Conservation (phyloP, 441 rosid genomes). For the Adansonia madagascariensis region DNA sequence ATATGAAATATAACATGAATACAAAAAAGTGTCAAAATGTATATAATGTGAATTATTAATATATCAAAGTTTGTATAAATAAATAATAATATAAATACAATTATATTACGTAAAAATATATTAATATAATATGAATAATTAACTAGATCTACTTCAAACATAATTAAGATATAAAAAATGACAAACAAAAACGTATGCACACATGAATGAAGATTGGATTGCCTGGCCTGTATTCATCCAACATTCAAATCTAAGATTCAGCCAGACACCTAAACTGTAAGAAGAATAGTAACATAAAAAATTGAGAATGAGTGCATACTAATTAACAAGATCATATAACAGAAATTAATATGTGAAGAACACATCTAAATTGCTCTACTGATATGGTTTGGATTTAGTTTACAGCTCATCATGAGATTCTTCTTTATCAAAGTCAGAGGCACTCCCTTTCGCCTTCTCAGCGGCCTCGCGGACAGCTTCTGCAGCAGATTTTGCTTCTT, state of each 20-base stretch:
- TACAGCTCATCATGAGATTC: conserved; percentile 41
- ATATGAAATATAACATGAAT: too few relatives aligned
- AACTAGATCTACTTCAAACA: too few relatives aligned
- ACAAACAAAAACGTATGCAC: too few relatives aligned
- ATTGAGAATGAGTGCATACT: background rate
- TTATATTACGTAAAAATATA: too few relatives aligned
- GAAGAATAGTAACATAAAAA: background rate
- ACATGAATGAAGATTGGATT: too few relatives aligned
- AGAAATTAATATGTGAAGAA: background rate
- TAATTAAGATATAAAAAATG: too few relatives aligned
- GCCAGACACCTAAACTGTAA: background rate
- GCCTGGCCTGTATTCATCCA: too few relatives aligned
- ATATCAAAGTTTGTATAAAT: too few relatives aligned
- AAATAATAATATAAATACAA: too few relatives aligned
- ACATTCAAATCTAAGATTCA: background rate
- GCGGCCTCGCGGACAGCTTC: conserved; percentile 45
- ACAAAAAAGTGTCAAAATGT: too few relatives aligned
- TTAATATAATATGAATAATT: too few relatives aligned
- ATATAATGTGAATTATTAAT: too few relatives aligned
- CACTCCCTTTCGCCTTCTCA: conserved; percentile 43
- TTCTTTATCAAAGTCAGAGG: conserved; percentile 26
- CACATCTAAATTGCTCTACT: background rate
- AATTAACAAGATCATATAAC: background rate
- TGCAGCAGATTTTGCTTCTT: conserved; percentile 55
- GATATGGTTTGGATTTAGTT: background rate